Base-by-base conservation (phyloP, 2,329 filamentous ascomycete species). In the Bisporella sp. region DNA sequence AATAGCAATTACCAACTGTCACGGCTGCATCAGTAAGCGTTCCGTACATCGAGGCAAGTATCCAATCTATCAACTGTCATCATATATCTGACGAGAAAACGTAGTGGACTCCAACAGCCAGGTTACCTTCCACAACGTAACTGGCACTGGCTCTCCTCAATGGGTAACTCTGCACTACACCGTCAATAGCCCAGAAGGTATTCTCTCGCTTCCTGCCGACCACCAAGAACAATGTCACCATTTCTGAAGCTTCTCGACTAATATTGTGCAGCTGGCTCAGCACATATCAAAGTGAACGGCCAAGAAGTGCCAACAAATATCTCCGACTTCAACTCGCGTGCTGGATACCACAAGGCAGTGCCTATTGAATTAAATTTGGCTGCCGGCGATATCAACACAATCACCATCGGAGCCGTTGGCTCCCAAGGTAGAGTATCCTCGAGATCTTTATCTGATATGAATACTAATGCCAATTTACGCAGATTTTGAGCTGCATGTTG, bases 91-190 rank as follows among this genome's bases (percentile, higher is more conserved):
- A 42, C 13, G 13, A 8, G 2, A 29, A 9, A 31, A 21, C 21
- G 21, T 31, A 64, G 61, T 62, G 44, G 51, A 51, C 13, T 49
- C 57, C 13, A 46, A 56, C 21, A 63, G 59, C 32, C 56, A 63
- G 42, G 55, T 68, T n/a, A 62, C 58, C 0, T 70, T 70, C 58
- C 56, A 57, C 31, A 70, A 71, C 46, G 58, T 70, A 9, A 68
- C 67, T 2, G 68, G 66, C 12, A 65, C 64, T 6, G 68, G 67
- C 28, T 53, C 56, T 12, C 51, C 60, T 8, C 64, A 70, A 50
- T 71, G 68, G 68, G 55, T 70, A 12, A 63, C 66, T 32, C 59
- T 71, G 50, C 65, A 69, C 54, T 70, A 69, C 55, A 60, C 54
- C 5, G 63, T 66, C 40, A 63, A 59, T 37, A 59, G 64, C 41